phyloP scores from a whole-genome alignment of 2,329 filamentous ascomycete species.

The Parafenestella ontariensis region DNA sequence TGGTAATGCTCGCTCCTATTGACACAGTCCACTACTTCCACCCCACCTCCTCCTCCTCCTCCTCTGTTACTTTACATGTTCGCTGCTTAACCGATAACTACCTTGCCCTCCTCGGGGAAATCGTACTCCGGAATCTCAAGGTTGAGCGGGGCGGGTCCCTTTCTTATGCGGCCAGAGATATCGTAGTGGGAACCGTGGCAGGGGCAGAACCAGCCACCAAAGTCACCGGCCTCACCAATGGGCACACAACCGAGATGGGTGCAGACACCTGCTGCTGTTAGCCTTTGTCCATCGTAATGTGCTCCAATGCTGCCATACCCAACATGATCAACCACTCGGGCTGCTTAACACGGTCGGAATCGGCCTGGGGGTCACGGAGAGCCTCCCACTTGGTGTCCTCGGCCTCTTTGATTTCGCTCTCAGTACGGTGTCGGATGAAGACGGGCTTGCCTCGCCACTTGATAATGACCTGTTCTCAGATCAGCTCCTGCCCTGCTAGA shows the following conservation, averaged over 20 bases:
- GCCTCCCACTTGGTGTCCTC: slow-evolving; percentile 82
- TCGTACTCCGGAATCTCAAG: slow-evolving; percentile 92
- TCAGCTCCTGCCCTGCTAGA: slow-evolving; percentile 20
- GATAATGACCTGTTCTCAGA: slow-evolving; percentile 79
- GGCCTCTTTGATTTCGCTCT: slow-evolving; percentile 91
- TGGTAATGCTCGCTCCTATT: slow-evolving; percentile 46
- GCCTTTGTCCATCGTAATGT: slow-evolving; percentile 1
- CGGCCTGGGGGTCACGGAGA: slow-evolving; percentile 89
- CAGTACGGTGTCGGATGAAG: slow-evolving; percentile 98
- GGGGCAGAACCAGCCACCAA: slow-evolving; percentile 99
- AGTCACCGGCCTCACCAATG: slow-evolving; percentile 98
- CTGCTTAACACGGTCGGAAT: slow-evolving; percentile 94
- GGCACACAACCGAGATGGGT: slow-evolving; percentile 99
- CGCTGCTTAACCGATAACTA: slow-evolving; percentile 83
- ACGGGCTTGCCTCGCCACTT: slow-evolving; percentile 99
- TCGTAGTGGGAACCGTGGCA: slow-evolving; percentile 99
- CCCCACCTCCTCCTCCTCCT: background rate
- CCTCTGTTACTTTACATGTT: slow-evolving; percentile 32
- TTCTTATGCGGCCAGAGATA: slow-evolving; percentile 97
- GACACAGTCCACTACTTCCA: slow-evolving; percentile 23
- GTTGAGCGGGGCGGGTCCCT: slow-evolving; percentile 96
- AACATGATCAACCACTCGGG: slow-evolving; percentile 99
- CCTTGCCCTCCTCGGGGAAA: slow-evolving; percentile 86
- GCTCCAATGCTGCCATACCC: slow-evolving; percentile 64
- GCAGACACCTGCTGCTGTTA: slow-evolving; percentile 77